Evolutionary conservation across 2,329 filamentous ascomycete species (phyloP), one percentile per base, ranked within the genome.

Genomic region (Monosporascus ibericus): DNA sequence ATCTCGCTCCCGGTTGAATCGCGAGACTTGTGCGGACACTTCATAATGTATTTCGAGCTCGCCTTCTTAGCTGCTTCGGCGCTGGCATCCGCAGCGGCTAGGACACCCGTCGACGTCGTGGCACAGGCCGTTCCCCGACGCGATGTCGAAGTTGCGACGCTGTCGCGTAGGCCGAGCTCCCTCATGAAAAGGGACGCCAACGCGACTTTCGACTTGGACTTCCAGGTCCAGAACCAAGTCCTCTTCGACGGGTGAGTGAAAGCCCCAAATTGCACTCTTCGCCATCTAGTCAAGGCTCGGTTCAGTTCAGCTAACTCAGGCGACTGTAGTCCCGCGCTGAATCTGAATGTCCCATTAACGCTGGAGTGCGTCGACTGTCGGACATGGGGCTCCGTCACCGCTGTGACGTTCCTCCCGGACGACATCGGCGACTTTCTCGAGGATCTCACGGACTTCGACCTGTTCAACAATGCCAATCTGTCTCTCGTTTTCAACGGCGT

Each of bases 401-500:
- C 58, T 9, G 59, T 59, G 3, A 59, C 60, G 18, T 61, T 55
- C 37, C 54, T 65, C 37, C 62, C 63, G 6, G 55, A 59, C 5
- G 51, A 63, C 39, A 48, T 65, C 20, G 58, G 50, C 34, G 61
- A 64, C n/a, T 48, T 65, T 18, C 17, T 55, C 20, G 51, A 47
- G 14, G 54, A 65, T 25, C 48, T 58, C 1, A 27, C 38, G 4
- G 59, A 65, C 44, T 37, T 51, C 14, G 38, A 51, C 25, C 60
- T 59, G 15, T 58, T 65, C 48, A 56, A 63, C 42, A 52, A 60
- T 5, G 58, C 61, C 24, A 56, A 56, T 38, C 24, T 65, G 4
- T 57, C 57, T 0, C 47, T 65, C 17, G 55, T 52, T 14, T 65
- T 65, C 55, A 55, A 61, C 17, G 63, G 63, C 7, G 62, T 65